Base-by-base conservation (phyloP, 805 yeast species). In the Pichia cabralensis region DNA sequence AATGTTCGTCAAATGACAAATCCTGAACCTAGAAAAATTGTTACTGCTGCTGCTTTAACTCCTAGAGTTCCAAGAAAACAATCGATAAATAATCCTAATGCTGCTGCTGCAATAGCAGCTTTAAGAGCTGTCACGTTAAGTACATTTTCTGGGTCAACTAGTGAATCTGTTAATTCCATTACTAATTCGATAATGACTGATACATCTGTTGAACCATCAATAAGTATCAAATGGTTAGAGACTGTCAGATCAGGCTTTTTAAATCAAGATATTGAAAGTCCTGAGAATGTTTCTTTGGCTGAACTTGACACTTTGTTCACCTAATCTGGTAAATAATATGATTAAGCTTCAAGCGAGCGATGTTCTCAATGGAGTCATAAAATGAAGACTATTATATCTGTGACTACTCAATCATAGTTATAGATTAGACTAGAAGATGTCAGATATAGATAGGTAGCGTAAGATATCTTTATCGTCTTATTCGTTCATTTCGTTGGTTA, bases 31-130 rank as follows among this genome's bases (percentile, higher is more conserved):
- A 32, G 21, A 21, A 26, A 14, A 13, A 13, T 33, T 22, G 52
- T 78, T 29, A 80, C 89, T 11, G 84, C 84, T 14, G 89, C 89
- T 16, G 86, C 86, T 10, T 85, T 84, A 18, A 83, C 89, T 22
- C 92, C 92, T 38, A 65, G 89, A 48, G 71, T 80, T 9, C 78
- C 85, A n/a, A 71, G 74, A 43, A 63, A 71, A 14, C 26, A 24
- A 22, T 44, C 76, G 5, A 58, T 70, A 6, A 74, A 69, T 40
- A 62, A 74, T 25, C 76, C 80, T 9, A 66, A 66, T 38, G 79
- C 82, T 6, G 81, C 80, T 8, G 81, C 81, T 11, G 80, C 82
- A 2, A 82, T 79, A 22, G 82, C 85, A 26, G 84, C 82, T 17
- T 62, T 79, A 34, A 80, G 79, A 43, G 80, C 78, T 12, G 79